Evolutionary conservation across 2,329 filamentous ascomycete genomes (phyloP).

Genomic region (Colletotrichum sp.): DNA sequence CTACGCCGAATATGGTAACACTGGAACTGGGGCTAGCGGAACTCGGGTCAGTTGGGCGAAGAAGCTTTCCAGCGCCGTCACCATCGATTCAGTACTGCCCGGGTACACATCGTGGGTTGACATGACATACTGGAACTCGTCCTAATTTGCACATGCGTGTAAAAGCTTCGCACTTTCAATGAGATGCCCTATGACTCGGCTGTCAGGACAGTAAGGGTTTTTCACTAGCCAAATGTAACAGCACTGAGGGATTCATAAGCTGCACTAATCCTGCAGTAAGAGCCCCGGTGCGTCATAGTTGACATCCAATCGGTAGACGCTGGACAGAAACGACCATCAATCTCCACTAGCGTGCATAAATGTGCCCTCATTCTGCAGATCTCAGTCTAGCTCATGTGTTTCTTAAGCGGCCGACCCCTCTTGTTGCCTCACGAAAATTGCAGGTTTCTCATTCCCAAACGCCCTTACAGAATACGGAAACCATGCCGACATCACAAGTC

Average conservation of each 20-base stretch:
- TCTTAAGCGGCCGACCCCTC: not conserved
- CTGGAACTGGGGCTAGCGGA: conserved; percentile 59
- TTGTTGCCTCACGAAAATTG: not conserved
- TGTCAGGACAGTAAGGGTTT: accelerated
- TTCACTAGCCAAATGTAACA: not conserved
- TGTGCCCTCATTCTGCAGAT: not conserved
- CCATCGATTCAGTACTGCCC: conserved; percentile 25
- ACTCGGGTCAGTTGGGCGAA: conserved; percentile 50
- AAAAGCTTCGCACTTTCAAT: not conserved
- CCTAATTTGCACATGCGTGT: not conserved
- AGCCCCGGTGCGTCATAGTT: not conserved
- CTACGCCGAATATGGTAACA: conserved; percentile 65
- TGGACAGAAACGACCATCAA: not conserved
- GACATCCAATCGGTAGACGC: not conserved
- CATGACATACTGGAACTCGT: conserved; percentile 10
- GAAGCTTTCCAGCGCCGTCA: conserved; percentile 38
- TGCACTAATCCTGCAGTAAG: not conserved
- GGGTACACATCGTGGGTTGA: conserved; percentile 17
- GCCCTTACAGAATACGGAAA: not conserved
- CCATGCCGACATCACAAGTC: not conserved
- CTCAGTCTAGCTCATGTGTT: not conserved
- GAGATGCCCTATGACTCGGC: not conserved
- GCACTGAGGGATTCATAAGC: not conserved
- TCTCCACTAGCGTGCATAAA: not conserved
- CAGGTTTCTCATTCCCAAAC: not conserved